These are phyloP conservation scores for Elongisporangium prolatum DNA, from an alignment of 352 stramenopile genomes.

Conservation along the genomic window DNA sequence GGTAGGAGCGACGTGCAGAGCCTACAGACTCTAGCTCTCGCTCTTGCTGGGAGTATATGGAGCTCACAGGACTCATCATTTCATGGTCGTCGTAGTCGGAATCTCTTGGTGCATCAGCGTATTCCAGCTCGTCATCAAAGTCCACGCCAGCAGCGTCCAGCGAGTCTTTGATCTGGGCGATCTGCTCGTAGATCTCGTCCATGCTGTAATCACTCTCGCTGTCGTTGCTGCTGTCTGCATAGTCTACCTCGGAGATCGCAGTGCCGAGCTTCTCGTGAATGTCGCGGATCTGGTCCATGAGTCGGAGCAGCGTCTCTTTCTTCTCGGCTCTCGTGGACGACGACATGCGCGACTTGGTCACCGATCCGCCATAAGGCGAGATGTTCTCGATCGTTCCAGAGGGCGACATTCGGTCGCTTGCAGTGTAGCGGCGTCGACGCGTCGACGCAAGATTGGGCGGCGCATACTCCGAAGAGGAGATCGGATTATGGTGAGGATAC, in stretches of 20 bases:
- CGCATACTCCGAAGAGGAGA: not conserved
- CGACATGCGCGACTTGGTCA: not conserved
- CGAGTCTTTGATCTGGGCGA: conserved; percentile 44
- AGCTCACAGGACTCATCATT: not conserved
- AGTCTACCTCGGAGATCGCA: conserved; percentile 54
- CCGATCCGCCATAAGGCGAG: not conserved
- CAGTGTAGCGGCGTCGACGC: not conserved
- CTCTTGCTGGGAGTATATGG: not conserved
- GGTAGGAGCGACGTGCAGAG: not conserved
- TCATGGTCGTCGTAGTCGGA: not conserved
- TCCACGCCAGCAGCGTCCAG: conserved; percentile 41
- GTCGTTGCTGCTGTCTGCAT: conserved; percentile 19
- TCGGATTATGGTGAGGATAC: conserved; percentile 12
- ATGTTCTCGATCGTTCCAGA: not conserved
- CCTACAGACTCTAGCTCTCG: not conserved
- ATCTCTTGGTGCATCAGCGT: conserved; percentile 15
- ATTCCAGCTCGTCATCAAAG: conserved; percentile 38
- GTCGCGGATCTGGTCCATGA: conserved; percentile 61
- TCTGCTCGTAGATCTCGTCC: conserved; percentile 44
- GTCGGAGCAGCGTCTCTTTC: conserved; percentile 39
- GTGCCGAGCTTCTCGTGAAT: conserved; percentile 67
- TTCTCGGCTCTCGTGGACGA: conserved; percentile 16
- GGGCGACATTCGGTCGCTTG: not conserved
- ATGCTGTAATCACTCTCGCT: conserved; percentile 19
- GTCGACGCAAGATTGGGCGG: not conserved